Evolutionary conservation across 2,329 filamentous ascomycete species (phyloP), one percentile per base, ranked within the genome.

Genomic region (Talaromyces verruculosus): DNA sequence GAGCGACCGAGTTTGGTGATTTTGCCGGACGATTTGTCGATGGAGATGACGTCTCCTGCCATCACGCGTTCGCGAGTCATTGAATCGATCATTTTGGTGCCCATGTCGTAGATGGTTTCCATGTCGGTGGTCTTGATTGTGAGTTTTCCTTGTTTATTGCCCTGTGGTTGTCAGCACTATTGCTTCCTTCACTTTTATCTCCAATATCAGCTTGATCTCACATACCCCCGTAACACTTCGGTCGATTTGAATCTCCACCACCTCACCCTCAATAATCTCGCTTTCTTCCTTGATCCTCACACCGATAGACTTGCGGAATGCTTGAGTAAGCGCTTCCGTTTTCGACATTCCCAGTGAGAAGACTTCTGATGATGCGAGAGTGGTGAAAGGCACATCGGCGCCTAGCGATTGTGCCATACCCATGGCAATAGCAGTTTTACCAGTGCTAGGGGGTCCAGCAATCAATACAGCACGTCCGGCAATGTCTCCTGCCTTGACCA

Each of bases 21-120:
- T 80, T 97, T 97, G 70, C 95, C 95, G 1, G 93, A 97, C 0
- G 94, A 93, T 83, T 99, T 99, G 84, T 99, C 95, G 72, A 99
- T 98, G 65, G 92, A 96, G 74, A 99, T 96, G 71, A 99, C 95
- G 77, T 99, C 95, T 72, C 95, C 95, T 4, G 95, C 95, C 89
- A 98, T 97, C 70, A 99, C 92, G 74, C 96, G 94, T 83, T 99
- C 95, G 81, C 98, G 98, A 71, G 93, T 97, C 93, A 99, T 97
- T 70, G 93, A 93, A 77, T 99, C 95, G 71, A 99, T 99, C 95
- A 99, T 98, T 82, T 98, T 98, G 71, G 91, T 94, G 70, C 95
- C 95, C 93, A 99, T 97, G 75, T 99, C 95, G 82, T 98, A 99
- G 71, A 99, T 91, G 13, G 95, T 97, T 81, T 99, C 95, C 95